These are phyloP conservation scores for Cymbopogon citratus DNA, from an alignment of 176 grass and related monocot species.

Conservation along the genomic window DNA sequence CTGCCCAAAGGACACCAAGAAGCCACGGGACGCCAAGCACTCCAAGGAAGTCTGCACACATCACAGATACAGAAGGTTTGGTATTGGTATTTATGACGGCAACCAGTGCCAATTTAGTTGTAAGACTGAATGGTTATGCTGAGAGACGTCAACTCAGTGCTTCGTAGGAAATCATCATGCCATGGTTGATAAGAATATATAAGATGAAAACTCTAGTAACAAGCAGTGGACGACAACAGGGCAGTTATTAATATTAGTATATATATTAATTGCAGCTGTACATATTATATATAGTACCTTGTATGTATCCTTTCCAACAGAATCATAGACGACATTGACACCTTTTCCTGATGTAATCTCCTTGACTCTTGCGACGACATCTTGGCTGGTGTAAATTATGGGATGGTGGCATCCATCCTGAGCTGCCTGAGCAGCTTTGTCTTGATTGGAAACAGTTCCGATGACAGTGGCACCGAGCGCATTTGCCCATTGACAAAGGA, in stretches of 20 bases:
- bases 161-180: too few relatives aligned
- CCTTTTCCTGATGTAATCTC: constrained; percentile 78
- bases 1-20: constrained; percentile 65
- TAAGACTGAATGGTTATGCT: background rate
- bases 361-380: constrained; percentile 71
- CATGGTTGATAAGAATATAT: background rate
- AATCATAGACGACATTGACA: constrained; percentile 87
- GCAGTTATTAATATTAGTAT: background rate
- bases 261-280: too few relatives aligned
- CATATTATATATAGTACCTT: constrained; percentile 43
- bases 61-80: background rate
- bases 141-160: too few relatives aligned
- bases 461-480: constrained; percentile 87
- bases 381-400: constrained; percentile 74
- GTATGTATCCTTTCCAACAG: constrained; percentile 88
- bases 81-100: background rate
- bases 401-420: constrained; percentile 74
- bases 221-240: background rate
- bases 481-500: constrained; percentile 91
- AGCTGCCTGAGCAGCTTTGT: constrained; percentile 70
- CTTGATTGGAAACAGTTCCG: constrained; percentile 80
- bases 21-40: constrained; percentile 41
- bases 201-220: background rate
- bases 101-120: background rate
- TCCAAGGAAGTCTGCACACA: constrained; percentile 49